Conservation (phyloP, 176 grass and related monocot genomes). For the Calamus simplicifolius region DNA sequence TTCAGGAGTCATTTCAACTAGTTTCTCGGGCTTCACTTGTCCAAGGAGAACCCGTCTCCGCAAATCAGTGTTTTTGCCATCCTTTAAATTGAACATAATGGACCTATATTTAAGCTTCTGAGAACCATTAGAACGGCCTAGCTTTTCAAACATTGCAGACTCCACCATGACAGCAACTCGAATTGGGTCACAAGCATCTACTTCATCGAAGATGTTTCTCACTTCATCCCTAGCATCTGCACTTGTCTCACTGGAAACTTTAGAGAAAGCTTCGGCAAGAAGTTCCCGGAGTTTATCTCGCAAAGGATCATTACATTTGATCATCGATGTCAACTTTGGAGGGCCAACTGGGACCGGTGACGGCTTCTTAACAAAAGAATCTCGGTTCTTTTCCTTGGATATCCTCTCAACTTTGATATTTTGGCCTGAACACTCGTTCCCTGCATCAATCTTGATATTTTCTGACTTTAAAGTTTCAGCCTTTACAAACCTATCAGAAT, state of each 20-base stretch:
- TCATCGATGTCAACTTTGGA: conserved; percentile 47
- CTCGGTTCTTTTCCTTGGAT: conserved; percentile 1
- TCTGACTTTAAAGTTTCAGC: neutral
- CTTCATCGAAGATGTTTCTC: conserved; percentile 51
- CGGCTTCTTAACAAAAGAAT: conserved; percentile 21
- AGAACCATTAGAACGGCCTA: conserved; percentile 52
- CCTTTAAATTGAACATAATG: conserved; percentile 78
- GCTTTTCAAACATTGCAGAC: conserved; percentile 56
- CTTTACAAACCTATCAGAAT: neutral
- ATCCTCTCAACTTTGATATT: conserved; percentile 16
- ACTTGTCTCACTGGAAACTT: conserved; percentile 50
- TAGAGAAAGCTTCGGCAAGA: conserved; percentile 69
- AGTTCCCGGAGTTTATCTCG: conserved; percentile 65
- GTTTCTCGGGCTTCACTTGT: conserved; percentile 38
- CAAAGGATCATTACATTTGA: conserved; percentile 60
- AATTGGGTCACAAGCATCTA: conserved; percentile 58
- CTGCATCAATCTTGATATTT: neutral
- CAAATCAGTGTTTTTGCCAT: conserved; percentile 73
- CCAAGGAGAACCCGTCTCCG: conserved; percentile 57
- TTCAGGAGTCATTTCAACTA: conserved; percentile 37
- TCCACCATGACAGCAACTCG: conserved; percentile 68
- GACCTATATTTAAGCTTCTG: conserved; percentile 80
- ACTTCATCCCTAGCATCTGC: conserved; percentile 58
- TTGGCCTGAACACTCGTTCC: neutral
- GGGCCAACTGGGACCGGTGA: conserved; percentile 20